Conservation (phyloP, 2,329 filamentous ascomycete species). For the Hypoxylon sp. region DNA sequence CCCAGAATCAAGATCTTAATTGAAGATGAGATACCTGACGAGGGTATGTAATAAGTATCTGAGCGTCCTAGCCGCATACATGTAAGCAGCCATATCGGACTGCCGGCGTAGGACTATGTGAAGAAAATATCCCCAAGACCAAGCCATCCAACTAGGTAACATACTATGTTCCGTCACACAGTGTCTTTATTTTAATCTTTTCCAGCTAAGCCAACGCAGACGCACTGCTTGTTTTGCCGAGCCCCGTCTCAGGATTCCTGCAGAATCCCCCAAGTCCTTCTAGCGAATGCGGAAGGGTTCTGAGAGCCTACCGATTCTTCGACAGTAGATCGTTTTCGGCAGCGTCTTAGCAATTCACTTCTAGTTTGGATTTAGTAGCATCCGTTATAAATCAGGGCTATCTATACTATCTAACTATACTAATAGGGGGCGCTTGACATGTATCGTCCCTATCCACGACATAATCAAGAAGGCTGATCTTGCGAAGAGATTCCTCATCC, state of each 20-base stretch:
- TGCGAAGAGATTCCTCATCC: not conserved
- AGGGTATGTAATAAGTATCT: not conserved
- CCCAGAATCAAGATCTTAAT: conserved; percentile 8
- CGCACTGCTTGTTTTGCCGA: not conserved
- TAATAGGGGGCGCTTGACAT: not conserved
- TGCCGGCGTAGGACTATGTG: not conserved
- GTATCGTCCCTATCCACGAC: not conserved
- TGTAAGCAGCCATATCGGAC: conserved; percentile 20
- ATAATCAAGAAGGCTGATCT: conserved; percentile 1
- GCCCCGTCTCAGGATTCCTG: conserved; percentile 10
- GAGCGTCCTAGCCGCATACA: not conserved
- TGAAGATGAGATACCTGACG: not conserved
- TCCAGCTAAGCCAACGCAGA: not conserved
- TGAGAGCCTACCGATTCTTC: not conserved
- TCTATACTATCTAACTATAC: not conserved
- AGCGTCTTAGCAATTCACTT: not conserved
- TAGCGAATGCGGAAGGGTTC: conserved; percentile 7
- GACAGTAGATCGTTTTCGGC: not conserved
- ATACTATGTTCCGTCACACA: not conserved
- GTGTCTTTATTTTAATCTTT: conserved; percentile 3
- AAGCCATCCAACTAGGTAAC: not conserved
- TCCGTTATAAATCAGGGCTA: not conserved
- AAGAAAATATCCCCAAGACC: not conserved
- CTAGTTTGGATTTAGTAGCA: conserved; percentile 7
- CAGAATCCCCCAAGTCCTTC: conserved; percentile 12